Base-by-base conservation (phyloP, 139 green algal species). In the Coelastrella sp. region DNA sequence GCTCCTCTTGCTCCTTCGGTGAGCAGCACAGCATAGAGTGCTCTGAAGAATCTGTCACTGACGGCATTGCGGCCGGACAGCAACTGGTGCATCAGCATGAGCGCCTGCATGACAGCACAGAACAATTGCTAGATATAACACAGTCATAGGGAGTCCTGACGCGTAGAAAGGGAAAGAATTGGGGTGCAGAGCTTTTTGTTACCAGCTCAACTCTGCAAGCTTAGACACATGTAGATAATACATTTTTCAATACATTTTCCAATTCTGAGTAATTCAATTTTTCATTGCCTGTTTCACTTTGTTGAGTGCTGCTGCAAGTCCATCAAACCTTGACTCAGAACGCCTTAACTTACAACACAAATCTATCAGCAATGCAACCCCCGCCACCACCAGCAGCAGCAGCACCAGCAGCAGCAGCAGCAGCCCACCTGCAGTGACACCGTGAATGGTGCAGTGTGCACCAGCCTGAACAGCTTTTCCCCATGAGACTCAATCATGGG, bases 1-100 rank as follows among this genome's bases (percentile, higher is more conserved):
- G 87, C 84, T 20, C 63, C 84, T 25, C 75, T 73, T 20, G 88
- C 70, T 17, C 84, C 90, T 15, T 90, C 94, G 1, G 92, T 90
- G n/a, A 96, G 72, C 87, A 99, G 87, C n/a, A 95, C 93, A 0
- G 93, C 91, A 91, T 99, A 99, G 49, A 99, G 95, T 0, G 97
- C 96, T 15, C 97, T 93, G 94, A 98, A 99, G 94, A 97, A 99
- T 83, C 98, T 93, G 93, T 99, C 97, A 4, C 74, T 95, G 11
- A 97, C 88, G 4, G 97, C 92, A 56, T 87, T 90, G 15, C 80
- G 87, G 7, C 89, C 80, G 6, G 85, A 90, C 66, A 94, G 82
- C 76, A 99, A 94, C 94, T 99, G 97, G 87, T 96, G 96, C 27
- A 99, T 94, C 65, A 99, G 96, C 92, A 96, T 93, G 85, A 99